Percentiles rank a stretch among this genome's conserved stretches.
Evolutionary conservation across 1,139 yeast genomes (phyloP).

Genomic region (Kodamaea sp.): DNA sequence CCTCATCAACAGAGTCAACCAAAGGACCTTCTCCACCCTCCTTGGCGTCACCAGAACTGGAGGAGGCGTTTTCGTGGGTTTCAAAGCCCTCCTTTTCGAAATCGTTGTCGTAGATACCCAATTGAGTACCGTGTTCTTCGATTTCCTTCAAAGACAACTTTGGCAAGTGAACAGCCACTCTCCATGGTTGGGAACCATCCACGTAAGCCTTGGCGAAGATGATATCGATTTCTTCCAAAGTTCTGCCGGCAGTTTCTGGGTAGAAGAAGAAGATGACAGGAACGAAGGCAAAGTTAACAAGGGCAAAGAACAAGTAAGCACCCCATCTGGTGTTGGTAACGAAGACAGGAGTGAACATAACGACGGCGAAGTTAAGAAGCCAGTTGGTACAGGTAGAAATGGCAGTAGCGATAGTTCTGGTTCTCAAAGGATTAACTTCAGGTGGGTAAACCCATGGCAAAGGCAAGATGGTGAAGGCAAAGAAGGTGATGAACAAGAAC

Average conservation of each 20-base stretch:
- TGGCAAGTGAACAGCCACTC: conserved; percentile 54
- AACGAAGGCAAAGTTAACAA: conserved; percentile 25
- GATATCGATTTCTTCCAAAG: conserved; percentile 33
- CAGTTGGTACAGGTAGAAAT: conserved; percentile 49
- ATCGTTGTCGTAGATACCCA: conserved; percentile 47
- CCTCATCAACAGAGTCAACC: conserved; percentile 4
- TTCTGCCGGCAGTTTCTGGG: conserved; percentile 35
- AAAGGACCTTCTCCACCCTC: conserved; percentile 17
- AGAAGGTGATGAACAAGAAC: conserved; percentile 29
- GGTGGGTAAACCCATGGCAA: conserved; percentile 64
- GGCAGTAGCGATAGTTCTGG: conserved; percentile 59
- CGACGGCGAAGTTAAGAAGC: conserved; percentile 53
- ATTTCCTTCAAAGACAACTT: conserved; percentile 45
- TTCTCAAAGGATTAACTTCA: conserved; percentile 62
- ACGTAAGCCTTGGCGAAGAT: conserved; percentile 36
- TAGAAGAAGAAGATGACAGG: conserved; percentile 31
- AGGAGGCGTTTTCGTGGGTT: conserved; percentile 30
- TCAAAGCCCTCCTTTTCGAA: conserved; percentile 39
- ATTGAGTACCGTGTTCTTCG: conserved; percentile 48
- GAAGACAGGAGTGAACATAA: conserved; percentile 55
- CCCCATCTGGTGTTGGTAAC: conserved; percentile 44
- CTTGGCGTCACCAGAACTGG: conserved; percentile 19
- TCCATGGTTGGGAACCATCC: conserved; percentile 49
- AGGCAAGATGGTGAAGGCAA: conserved; percentile 32
- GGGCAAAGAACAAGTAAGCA: conserved; percentile 39